A percentile compares a stretch with the other conserved stretches of the same genome.
phyloP scores from a whole-genome alignment of 768 basidiomycete genomes.

The Kwoniella europaea region DNA sequence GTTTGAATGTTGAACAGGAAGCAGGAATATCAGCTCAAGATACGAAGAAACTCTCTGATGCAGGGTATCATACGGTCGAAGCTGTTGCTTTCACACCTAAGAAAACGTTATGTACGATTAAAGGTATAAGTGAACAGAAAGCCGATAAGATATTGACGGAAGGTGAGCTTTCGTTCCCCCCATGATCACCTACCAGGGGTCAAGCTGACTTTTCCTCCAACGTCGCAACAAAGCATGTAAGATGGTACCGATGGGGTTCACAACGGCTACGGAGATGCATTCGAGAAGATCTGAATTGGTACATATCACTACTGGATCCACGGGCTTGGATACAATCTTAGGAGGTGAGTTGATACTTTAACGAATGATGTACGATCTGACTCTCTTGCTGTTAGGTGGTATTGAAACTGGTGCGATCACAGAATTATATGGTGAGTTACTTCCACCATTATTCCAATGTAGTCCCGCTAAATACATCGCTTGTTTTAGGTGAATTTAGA shows the following conservation, averaged over 20 bases:
- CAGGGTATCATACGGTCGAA: constrained; percentile 91
- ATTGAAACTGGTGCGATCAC: constrained; percentile 99
- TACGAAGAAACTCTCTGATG: constrained; percentile 91
- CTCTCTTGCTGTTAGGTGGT: constrained; percentile 63
- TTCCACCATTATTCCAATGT: too few species aligned
- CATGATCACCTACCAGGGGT: too few species aligned
- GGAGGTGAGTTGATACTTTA: constrained; percentile 60
- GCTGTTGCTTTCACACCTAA: constrained; percentile 96
- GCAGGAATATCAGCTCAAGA: constrained; percentile 86
- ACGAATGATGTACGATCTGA: not conserved
- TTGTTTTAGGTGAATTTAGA: constrained; percentile 76
- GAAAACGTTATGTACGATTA: constrained; percentile 85
- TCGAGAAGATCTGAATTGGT: constrained; percentile 92
- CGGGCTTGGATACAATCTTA: constrained; percentile 90
- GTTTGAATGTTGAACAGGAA: constrained; percentile 63
- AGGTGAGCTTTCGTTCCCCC: constrained; percentile 63
- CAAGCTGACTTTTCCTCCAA: too few species aligned
- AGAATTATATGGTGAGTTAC: constrained; percentile 74
- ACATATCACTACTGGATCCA: constrained; percentile 94
- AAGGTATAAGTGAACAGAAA: constrained; percentile 95
- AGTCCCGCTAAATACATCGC: not conserved
- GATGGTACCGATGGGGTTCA: constrained; percentile 95
- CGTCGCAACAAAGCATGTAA: constrained; percentile 71
- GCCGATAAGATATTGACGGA: constrained; percentile 94
- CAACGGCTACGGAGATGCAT: constrained; percentile 97